A percentile compares a stretch with the other conserved stretches of the same genome.
Conservation (phyloP, 192 early-diverging fungal species). For the Linderina pennispora region DNA sequence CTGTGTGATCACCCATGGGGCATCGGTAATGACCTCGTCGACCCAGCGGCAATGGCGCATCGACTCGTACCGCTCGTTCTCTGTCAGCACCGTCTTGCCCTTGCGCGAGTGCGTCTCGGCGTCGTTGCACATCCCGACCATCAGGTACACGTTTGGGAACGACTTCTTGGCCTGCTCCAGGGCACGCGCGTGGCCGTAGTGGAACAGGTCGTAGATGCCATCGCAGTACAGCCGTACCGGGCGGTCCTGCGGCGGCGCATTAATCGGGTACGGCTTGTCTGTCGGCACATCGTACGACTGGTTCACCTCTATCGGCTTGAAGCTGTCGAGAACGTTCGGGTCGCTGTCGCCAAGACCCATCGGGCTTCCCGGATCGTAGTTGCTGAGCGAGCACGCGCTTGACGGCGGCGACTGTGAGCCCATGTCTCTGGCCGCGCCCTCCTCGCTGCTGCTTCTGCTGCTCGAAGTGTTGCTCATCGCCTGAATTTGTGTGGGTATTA, state of each 20-base stretch:
- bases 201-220: constrained; percentile 82
- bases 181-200: constrained; percentile 75
- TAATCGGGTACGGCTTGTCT: constrained; percentile 51
- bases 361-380: constrained; percentile 31
- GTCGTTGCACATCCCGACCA: constrained; percentile 77
- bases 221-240: constrained; percentile 79
- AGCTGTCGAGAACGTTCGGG: constrained; percentile 25
- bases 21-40: constrained; percentile 68
- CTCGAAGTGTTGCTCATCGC: constrained; percentile 7
- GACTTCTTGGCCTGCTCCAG: constrained; percentile 80
- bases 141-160: constrained; percentile 66
- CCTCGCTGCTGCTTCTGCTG: constrained; percentile 14
- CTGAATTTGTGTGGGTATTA: background rate
- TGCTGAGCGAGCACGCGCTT: constrained; percentile 2
- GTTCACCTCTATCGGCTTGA: constrained; percentile 37
- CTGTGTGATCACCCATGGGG: constrained; percentile 73
- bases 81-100: constrained; percentile 77
- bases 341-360: constrained; percentile 42
- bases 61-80: constrained; percentile 69
- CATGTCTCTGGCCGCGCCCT: constrained; percentile 26
- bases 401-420: constrained; percentile 28
- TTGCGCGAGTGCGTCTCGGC: constrained; percentile 66
- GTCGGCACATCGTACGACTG: constrained; percentile 27
- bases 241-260: constrained; percentile 60
- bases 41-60: constrained; percentile 82